phyloP scores from a whole-genome alignment of 1,139 yeast genomes.

The Geotrichum siamense region DNA sequence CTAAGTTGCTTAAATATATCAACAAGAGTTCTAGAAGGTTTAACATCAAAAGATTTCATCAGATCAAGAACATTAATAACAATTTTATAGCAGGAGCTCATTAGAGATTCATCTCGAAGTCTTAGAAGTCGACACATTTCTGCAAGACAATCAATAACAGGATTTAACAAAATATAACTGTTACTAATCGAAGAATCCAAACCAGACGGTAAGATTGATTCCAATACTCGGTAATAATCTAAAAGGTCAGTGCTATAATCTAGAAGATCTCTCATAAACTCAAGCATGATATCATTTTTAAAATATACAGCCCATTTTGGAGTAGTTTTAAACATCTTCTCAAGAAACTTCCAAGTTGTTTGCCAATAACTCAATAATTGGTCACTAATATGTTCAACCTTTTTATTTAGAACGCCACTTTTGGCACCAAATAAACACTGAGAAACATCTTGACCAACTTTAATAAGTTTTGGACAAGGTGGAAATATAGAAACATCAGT shows the following conservation, averaged over 20 bases:
- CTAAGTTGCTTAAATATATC: slow-evolving; percentile 25
- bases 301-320: slow-evolving; percentile 63
- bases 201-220: slow-evolving; percentile 34
- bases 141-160: slow-evolving; percentile 28
- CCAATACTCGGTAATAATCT: slow-evolving; percentile 55
- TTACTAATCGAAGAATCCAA: slow-evolving; percentile 19
- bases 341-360: slow-evolving; percentile 61
- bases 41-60: slow-evolving; percentile 29
- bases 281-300: slow-evolving; percentile 53
- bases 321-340: slow-evolving; percentile 61
- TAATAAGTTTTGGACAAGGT: slow-evolving; percentile 68
- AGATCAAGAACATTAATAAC: slow-evolving; percentile 41
- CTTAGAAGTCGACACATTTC: slow-evolving; percentile 71
- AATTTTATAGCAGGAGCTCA: slow-evolving; percentile 66
- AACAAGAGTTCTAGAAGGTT: slow-evolving; percentile 25
- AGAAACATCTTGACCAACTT: slow-evolving; percentile 67
- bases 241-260: slow-evolving; percentile 68
- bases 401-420: slow-evolving; percentile 43
- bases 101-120: slow-evolving; percentile 66
- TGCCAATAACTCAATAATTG: slow-evolving; percentile 51
- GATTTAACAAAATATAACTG: slow-evolving; percentile 26
- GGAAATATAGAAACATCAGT: slow-evolving; percentile 48
- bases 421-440: slow-evolving; percentile 61
- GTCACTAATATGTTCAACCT: slow-evolving; percentile 25
- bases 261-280: slow-evolving; percentile 78